Evolutionary conservation across 2,329 filamentous ascomycete species (phyloP), one percentile per base, ranked within the genome.

Genomic region (Cryoendolithus antarcticus): DNA sequence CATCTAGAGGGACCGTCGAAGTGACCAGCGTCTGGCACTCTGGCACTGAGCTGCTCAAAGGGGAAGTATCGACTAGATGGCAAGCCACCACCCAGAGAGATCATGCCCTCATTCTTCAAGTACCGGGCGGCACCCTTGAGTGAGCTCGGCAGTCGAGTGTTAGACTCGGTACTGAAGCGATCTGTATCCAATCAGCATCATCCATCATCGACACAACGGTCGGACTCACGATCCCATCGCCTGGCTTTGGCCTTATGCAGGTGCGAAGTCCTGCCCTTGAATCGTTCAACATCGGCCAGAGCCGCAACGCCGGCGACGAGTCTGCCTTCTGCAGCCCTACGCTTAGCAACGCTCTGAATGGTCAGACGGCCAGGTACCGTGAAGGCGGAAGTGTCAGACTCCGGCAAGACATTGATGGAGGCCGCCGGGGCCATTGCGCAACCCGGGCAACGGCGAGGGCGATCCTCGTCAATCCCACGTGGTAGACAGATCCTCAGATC

Each of bases 1-100:
- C 35, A 24, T n/a, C 24, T 15, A 3, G 32, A 27, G 12, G 37
- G 34, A 21, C 13, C 27, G 7, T 35, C 40, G 34, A 41, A 41
- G 15, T 71, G 64, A 8, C 81, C 83, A 1, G 69, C 68, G 10
- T 70, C 59, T 10, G 86, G 85, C 1, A 93, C 75, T 50, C 80
- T 83, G 62, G 93, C 63, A 46, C 71, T 72, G 36, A 96, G 62
- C 47, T 81, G 72, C 48, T 89, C 78, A 53, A 96, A 79, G n/a
- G 91, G 91, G 55, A 98, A 98, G 62, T 93, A 85, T 58, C 89
- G 80, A 44, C 83, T 75, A 9, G 85, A 88, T 3, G 91, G 91
- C 12, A 98, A 67, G 3, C 91, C 91, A 37, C 91, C 91, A 40
- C 91, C 91, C 1, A 98, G 77, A 1, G 86, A 94, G 56, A 98